phyloP scores from a whole-genome alignment of 108 stramenopile species.

The Aurantiochytrium sp. region DNA sequence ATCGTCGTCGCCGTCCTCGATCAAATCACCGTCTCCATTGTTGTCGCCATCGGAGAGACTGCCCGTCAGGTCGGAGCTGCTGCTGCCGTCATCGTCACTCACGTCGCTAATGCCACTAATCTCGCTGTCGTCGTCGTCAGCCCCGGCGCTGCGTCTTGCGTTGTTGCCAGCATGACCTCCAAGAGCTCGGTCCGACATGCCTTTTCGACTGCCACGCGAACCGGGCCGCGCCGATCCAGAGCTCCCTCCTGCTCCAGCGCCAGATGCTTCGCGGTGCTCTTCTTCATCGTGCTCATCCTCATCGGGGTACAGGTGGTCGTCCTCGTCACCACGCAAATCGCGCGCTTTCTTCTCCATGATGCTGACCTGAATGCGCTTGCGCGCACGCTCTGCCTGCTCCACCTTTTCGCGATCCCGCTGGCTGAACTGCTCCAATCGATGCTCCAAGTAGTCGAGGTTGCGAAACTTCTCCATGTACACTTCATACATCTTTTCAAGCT shows the following conservation, averaged over 20 bases:
- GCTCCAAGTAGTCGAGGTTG: conserved; percentile 62
- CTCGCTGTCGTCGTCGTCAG: neutral
- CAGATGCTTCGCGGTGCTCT: neutral
- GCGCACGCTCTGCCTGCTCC: conserved; percentile 48
- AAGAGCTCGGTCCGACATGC: neutral
- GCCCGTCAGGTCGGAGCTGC: neutral
- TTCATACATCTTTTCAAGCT: conserved; percentile 69
- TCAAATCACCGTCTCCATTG: no score
- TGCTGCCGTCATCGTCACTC: neutral
- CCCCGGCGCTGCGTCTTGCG: no score
- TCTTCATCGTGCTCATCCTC: neutral
- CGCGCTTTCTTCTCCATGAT: conserved; percentile 48
- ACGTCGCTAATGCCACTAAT: neutral
- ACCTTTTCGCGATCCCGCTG: conserved; percentile 37
- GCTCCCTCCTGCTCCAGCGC: neutral
- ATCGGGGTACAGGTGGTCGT: neutral
- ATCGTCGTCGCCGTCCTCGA: no score
- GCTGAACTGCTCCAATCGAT: conserved; percentile 51
- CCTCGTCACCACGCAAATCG: conserved; percentile 4
- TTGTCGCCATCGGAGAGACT: no score
- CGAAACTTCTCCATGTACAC: conserved; percentile 40
- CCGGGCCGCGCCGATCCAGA: neutral
- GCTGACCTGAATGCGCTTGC: conserved; percentile 53
- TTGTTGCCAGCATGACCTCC: no score
- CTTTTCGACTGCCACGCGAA: neutral